Base-by-base conservation (phyloP, 495 filamentous ascomycete genomes). In the Penicillium chermesinum region DNA sequence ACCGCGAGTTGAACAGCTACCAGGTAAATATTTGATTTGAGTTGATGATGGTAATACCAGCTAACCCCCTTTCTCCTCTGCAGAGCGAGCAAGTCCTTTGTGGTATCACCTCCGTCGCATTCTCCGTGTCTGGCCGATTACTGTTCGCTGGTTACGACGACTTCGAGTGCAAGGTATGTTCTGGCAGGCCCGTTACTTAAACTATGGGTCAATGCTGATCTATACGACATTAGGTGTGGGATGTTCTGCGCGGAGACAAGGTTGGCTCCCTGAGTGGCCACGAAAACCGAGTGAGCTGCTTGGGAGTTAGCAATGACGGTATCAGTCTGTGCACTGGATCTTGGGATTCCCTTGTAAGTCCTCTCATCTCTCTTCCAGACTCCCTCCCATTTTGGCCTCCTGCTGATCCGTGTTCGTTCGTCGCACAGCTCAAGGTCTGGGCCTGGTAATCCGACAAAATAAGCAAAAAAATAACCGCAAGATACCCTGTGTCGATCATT, bases 291-390 rank as follows among this genome's bases (percentile, higher is more conserved):
- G 93, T 98, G 57, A 96, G 91, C 81, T 98, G 93, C 62, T 71
- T 98, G 53, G 93, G 93, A 49, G 93, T 98, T 61, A 96, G 91
- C 73, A 97, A 96, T 68, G 93, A 98, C 62, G 93, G 89, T 45
- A 96, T 97, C 76, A 97, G 93, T 74, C 78, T 98, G 75, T 97
- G 93, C 78, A 98, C 93, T 59, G 93, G 93, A 72, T 98, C 93
- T 57, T 98, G 93, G 93, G 93, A 98, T 73, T 96, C 94, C 57
- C 78, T 95, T 70, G 93, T 98, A 84, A 75, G 90, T 79, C 47
- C 2, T 14, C 2, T 12, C 18, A 14, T 33, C 1, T 15, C 12
- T 41, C 13, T 9, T 10, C 18, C n/a, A n/a, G n/a, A n/a, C n/a
- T n/a, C n/a, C n/a, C n/a, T n/a, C n/a, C n/a, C n/a, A n/a, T n/a